These are phyloP conservation scores for Stachybotrys elegans DNA, from an alignment of 2,329 filamentous ascomycete genomes.

Conservation along the genomic window DNA sequence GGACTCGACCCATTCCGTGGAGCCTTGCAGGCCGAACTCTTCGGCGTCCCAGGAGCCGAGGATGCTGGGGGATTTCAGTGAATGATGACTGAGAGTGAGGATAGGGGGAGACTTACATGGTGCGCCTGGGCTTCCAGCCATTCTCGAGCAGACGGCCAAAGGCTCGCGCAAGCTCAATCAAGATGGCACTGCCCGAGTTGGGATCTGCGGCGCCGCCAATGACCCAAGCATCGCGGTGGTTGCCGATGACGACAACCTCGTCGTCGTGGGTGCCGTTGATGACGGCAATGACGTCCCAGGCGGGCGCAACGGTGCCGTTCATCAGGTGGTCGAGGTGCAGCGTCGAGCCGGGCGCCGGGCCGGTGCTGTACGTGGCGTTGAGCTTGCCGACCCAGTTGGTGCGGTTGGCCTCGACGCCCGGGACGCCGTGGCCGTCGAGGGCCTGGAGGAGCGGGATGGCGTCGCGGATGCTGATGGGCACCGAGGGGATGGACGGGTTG, in stretches of 20 bases:
- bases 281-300: conserved; percentile 31
- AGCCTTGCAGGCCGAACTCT: conserved; percentile 3
- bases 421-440: background rate
- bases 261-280: conserved; percentile 33
- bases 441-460: conserved; percentile 1
- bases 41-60: conserved; percentile 3
- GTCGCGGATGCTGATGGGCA: conserved; percentile 1
- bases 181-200: conserved; percentile 42
- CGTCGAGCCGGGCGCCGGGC: background rate
- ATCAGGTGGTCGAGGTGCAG: conserved; percentile 7
- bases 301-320: conserved; percentile 10
- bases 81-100: background rate
- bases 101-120: conserved; percentile 26
- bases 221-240: conserved; percentile 51
- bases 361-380: conserved; percentile 1
- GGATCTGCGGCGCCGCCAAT: conserved; percentile 47
- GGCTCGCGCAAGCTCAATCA: conserved; percentile 44
- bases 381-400: conserved; percentile 3
- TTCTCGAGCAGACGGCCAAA: conserved; percentile 39
- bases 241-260: conserved; percentile 42
- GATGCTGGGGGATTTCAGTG: background rate
- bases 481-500: conserved; percentile 10
- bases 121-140: conserved; percentile 47
- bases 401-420: background rate
- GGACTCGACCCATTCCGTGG: conserved; percentile 3